Base-by-base conservation (phyloP, 495 filamentous ascomycete genomes). In the Penicillium simplicissimum region DNA sequence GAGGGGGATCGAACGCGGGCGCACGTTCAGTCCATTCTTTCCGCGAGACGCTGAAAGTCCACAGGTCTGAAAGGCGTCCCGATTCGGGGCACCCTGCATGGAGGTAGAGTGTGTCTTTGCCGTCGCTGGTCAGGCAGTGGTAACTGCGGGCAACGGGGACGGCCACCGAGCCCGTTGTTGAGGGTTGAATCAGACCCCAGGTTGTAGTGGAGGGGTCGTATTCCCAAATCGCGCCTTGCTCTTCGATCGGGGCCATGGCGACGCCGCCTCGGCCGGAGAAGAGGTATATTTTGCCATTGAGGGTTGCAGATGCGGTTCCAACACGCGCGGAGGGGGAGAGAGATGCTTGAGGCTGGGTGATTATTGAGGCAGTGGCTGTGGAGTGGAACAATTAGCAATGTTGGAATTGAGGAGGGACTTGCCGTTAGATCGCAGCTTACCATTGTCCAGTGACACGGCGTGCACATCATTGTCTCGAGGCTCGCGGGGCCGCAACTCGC, bases 391-490 rank as follows among this genome's bases (percentile, higher is more conserved):
- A 40, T 28, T 48, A 58, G 35, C 53, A 17, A 53, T 14, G 19
- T 62, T 34, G n/a, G 10, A 28, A n/a, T 14, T 58, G 10, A 9
- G 21, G 31, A 48, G 35, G 43, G 31, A 43, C 13, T 52, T 11
- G 23, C 14, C 2, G 7, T 25, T 34, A 34, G 48, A 10, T 7
- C 28, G 19, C 23, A 5, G 65, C 68, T 68, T 38, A 71, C 65
- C 31, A 14, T 14, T 48, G 14, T 43, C 37, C 9, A 93, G 70
- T 0, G 81, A 82, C 48, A 95, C 67, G 36, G 85, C 74, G 67
- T 93, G 86, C 68, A 93, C 83, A 62, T 84, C 81, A 66, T 90
- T 90, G 70, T 91, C 88, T 34, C 85, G 76, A 11, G 86, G 85
- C 67, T 67, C 75, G 57, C 65, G 79, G 47, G 66, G 81, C 60